A percentile compares a stretch with the other conserved stretches of the same genome.
These are phyloP conservation scores for Quillaja saponaria DNA, from an alignment of 306 rosid genomes.

Conservation along the genomic window DNA sequence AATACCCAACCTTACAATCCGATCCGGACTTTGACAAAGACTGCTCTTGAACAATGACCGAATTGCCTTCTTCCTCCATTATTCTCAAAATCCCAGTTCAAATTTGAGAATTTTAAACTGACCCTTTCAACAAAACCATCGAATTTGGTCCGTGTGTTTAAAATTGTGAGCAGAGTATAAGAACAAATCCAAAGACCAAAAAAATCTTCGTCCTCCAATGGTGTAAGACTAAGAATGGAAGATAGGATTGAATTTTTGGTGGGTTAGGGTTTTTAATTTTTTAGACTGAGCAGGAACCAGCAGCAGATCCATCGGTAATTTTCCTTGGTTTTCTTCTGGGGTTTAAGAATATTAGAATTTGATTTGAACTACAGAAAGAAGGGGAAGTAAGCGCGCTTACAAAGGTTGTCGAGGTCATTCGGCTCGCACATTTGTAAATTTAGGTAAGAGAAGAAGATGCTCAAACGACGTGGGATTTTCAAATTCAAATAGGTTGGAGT, in stretches of 20 bases:
- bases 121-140: slow-evolving; percentile 1
- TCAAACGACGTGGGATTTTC: neutral
- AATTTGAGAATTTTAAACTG: neutral
- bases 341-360: neutral
- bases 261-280: slow-evolving; percentile 30
- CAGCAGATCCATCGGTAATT: slow-evolving; percentile 13
- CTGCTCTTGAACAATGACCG: slow-evolving; percentile 15
- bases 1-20: slow-evolving; percentile 50
- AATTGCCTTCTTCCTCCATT: slow-evolving; percentile 46
- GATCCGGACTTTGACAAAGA: slow-evolving; percentile 32
- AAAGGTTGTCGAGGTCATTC: slow-evolving; percentile 9
- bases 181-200: neutral
- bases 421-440: neutral
- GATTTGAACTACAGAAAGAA: slow-evolving; percentile 36
- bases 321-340: neutral
- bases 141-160: slow-evolving; percentile 1
- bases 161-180: neutral
- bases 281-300: neutral
- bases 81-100: slow-evolving; percentile 22
- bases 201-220: neutral
- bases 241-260: neutral
- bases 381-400: slow-evolving; percentile 35
- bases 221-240: neutral
- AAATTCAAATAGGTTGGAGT: slow-evolving; percentile 13
- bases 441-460: too few relatives aligned